Evolutionary conservation across 2,329 filamentous ascomycete genomes (phyloP).

Genomic region (Chalara sp.): DNA sequence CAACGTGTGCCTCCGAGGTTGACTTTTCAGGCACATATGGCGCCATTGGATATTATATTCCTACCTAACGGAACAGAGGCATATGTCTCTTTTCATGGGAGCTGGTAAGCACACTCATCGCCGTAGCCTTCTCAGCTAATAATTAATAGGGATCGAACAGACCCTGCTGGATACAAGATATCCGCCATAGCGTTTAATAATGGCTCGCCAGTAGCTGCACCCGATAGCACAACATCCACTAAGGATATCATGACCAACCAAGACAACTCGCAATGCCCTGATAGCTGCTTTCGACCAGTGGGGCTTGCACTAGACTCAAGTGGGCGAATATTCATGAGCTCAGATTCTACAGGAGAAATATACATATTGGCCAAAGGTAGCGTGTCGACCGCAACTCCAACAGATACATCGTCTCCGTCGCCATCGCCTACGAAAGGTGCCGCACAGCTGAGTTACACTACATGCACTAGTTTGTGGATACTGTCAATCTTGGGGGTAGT

Average conservation of each 20-base stretch:
- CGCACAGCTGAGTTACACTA: too few relatives aligned
- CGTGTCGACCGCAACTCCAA: constrained; percentile 4
- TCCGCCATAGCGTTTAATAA: constrained; percentile 33
- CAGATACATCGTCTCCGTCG: neutral
- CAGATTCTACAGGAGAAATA: constrained; percentile 52
- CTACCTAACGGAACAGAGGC: constrained; percentile 48
- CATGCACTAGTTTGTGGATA: too few relatives aligned
- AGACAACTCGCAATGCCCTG: constrained; percentile 46
- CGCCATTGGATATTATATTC: constrained; percentile 68
- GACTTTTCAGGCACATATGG: constrained; percentile 59
- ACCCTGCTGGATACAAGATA: constrained; percentile 41
- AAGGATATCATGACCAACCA: constrained; percentile 49
- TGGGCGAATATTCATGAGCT: constrained; percentile 13
- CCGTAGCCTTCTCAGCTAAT: neutral
- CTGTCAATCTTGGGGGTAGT: too few relatives aligned
- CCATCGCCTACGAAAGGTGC: neutral
- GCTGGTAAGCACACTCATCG: constrained; percentile 8
- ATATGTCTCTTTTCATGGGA: constrained; percentile 48
- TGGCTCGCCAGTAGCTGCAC: constrained; percentile 34
- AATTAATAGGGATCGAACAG: constrained; percentile 44
- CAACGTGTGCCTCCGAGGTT: constrained; percentile 45
- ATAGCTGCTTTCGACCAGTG: constrained; percentile 55
- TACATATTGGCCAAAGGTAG: constrained; percentile 40
- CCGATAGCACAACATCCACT: constrained; percentile 39
- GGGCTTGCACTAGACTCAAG: constrained; percentile 43